Conservation (phyloP, 83 land plant species). For the Picea abies region DNA sequence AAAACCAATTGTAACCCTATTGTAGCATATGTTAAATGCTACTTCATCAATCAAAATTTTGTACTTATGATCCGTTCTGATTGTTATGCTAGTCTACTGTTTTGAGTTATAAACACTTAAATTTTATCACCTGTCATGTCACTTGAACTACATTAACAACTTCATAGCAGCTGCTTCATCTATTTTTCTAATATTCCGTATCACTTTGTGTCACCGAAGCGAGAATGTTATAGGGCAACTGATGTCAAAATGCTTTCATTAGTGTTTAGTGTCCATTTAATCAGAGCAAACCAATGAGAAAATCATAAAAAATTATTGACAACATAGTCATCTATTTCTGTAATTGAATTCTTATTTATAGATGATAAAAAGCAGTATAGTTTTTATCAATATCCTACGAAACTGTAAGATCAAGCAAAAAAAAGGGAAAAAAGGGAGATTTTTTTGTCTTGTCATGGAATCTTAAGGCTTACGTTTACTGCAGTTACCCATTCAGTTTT, state of each 20-base stretch:
- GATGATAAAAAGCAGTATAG: background rate
- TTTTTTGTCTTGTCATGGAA: background rate
- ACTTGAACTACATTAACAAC: background rate
- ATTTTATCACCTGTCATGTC: too few relatives aligned
- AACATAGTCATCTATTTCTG: background rate
- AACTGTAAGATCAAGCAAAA: background rate
- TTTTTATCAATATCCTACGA: background rate
- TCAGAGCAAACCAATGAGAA: background rate
- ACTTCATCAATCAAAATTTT: background rate
- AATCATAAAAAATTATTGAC: background rate
- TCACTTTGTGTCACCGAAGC: background rate
- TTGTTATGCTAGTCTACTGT: background rate
- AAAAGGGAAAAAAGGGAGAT: too few relatives aligned
- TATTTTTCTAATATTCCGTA: background rate
- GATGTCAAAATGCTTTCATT: background rate
- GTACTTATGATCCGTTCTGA: background rate
- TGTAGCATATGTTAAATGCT: background rate
- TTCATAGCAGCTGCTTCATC: background rate
- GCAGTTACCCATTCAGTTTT: background rate
- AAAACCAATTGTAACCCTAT: background rate
- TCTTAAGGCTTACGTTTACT: slow-evolving; percentile 8
- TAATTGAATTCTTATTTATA: background rate
- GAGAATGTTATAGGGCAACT: background rate
- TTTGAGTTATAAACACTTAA: slow-evolving; percentile 1
- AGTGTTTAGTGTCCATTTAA: background rate